Conservation (phyloP, 2,329 filamentous ascomycete genomes). For the Magnaporthiopsis rhizophila region DNA sequence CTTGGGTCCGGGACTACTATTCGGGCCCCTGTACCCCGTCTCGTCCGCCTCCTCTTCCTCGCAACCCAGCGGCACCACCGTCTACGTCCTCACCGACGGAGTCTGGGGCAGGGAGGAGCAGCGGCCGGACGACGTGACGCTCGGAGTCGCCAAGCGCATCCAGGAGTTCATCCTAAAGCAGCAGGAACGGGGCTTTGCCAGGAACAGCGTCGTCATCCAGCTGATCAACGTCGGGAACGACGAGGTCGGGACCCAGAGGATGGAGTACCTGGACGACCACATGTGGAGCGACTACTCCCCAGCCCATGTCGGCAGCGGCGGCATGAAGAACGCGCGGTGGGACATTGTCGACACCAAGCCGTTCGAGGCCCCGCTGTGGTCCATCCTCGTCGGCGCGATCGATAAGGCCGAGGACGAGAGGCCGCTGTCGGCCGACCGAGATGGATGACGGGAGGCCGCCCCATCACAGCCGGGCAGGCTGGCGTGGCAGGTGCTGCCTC, state of each 20-base stretch:
- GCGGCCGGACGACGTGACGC: not conserved
- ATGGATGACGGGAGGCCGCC: no score
- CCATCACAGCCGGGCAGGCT: no score
- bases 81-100: constrained; percentile 6
- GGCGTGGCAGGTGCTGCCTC: no score
- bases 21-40: no score
- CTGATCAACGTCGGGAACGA: constrained; percentile 4
- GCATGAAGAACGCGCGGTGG: not conserved
- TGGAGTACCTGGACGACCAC: constrained; percentile 5
- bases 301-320: not conserved
- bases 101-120: constrained; percentile 3
- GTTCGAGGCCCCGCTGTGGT: not conserved
- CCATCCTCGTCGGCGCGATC: constrained; percentile 2
- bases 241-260: not conserved
- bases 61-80: not conserved
- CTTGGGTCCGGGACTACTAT: no score
- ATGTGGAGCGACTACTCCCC: not conserved
- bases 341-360: constrained; percentile 6
- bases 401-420: not conserved
- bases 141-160: constrained; percentile 3
- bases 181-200: not conserved
- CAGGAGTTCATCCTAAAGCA: not conserved
- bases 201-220: constrained; percentile 1
- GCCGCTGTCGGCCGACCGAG: no score
- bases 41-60: no score